These are phyloP conservation scores for Trypanosoma theileri DNA, from an alignment of 208 protist genomes.

Conservation along the genomic window DNA sequence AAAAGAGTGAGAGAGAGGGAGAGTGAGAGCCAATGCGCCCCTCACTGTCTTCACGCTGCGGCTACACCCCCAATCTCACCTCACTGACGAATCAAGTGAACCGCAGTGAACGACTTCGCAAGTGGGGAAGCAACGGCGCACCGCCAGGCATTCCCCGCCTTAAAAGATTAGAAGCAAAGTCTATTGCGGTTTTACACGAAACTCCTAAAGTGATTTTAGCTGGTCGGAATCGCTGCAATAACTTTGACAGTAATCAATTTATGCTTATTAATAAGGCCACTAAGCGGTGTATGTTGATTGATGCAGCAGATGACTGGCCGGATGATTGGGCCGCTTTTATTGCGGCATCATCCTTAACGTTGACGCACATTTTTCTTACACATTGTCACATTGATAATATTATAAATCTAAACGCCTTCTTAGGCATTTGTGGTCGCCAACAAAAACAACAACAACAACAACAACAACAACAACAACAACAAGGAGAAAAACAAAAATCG, in stretches of 20 bases:
- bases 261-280: conserved; percentile 72
- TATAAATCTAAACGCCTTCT: conserved; percentile 77
- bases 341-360: conserved; percentile 47
- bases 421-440: conserved; percentile 54
- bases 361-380: conserved; percentile 84
- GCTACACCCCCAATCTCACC: conserved; percentile 67
- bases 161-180: conserved; percentile 53
- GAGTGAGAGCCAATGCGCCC: too few relatives aligned
- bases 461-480: not conserved
- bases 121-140: conserved; percentile 55
- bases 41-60: conserved; percentile 14
- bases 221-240: conserved; percentile 78
- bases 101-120: conserved; percentile 63
- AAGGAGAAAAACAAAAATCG: not conserved
- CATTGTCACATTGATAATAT: conserved; percentile 90
- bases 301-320: conserved; percentile 88
- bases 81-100: conserved; percentile 82
- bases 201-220: conserved; percentile 75
- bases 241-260: conserved; percentile 86
- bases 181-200: conserved; percentile 84
- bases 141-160: conserved; percentile 68
- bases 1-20: too few relatives aligned
- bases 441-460: conserved; percentile 2
- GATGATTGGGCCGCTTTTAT: conserved; percentile 90
- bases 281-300: conserved; percentile 78